A percentile compares a stretch with the other conserved stretches of the same genome.
These are phyloP conservation scores for Solanum hybrid DNA, from an alignment of 305 asterid species.

Conservation along the genomic window DNA sequence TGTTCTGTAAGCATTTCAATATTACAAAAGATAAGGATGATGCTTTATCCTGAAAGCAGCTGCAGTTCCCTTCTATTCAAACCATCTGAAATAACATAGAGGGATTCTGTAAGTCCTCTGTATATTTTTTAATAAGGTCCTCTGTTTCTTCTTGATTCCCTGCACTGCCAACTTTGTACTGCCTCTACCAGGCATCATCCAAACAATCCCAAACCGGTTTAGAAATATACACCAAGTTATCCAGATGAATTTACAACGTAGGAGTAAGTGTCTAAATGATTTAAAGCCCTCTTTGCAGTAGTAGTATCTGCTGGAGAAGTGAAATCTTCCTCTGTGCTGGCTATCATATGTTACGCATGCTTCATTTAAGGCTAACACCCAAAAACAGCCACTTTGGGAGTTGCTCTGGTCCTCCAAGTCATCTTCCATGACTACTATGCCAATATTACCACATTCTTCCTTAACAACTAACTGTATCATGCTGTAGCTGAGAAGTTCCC, in stretches of 20 bases:
- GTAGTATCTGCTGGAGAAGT: background rate
- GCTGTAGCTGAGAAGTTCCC: background rate
- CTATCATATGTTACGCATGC: background rate
- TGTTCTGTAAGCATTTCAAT: background rate
- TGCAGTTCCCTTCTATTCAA: background rate
- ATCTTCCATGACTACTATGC: background rate
- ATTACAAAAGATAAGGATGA: background rate
- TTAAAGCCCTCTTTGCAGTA: background rate
- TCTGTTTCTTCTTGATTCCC: background rate
- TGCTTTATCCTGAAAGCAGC: background rate
- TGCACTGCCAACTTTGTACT: background rate
- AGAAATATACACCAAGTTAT: background rate
- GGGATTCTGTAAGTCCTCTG: background rate
- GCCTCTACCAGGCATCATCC: background rate
- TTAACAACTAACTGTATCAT: background rate
- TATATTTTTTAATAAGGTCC: background rate
- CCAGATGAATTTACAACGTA: background rate
- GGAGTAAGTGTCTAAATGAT: background rate
- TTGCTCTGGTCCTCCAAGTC: background rate
- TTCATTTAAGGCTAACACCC: background rate
- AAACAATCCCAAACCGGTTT: background rate
- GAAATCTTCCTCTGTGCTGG: background rate
- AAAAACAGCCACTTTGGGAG: background rate
- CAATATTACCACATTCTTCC: background rate
- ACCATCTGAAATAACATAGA: background rate